These are phyloP conservation scores for Pestalotiopsis sp. DNA, from an alignment of 2,329 filamentous ascomycete species.

Conservation along the genomic window DNA sequence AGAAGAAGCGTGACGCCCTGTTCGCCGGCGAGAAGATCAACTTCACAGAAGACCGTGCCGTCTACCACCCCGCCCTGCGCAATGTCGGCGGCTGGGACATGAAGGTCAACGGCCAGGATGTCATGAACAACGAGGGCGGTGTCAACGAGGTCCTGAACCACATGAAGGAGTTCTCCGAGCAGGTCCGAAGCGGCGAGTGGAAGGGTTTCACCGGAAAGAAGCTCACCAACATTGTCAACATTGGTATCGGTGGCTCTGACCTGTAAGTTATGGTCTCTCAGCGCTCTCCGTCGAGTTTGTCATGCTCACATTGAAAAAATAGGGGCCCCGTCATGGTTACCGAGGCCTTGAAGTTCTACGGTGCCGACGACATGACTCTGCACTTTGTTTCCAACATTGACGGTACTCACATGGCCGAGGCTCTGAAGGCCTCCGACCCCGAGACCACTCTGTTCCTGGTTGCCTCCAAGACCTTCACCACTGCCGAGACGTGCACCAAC, in stretches of 20 bases:
- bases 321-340: conserved; percentile 99
- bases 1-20: conserved; percentile 95
- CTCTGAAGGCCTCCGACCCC: conserved; percentile 83
- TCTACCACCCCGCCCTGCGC: conserved; percentile 92
- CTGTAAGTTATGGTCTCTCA: conserved; percentile 67
- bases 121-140: conserved; percentile 85
- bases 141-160: conserved; percentile 91
- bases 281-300: no score
- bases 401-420: conserved; percentile 95
- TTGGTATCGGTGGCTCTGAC: conserved; percentile 97
- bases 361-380: conserved; percentile 79
- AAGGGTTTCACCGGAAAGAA: conserved; percentile 97
- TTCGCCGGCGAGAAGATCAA: conserved; percentile 98
- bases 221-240: conserved; percentile 94
- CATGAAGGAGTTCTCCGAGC: conserved; percentile 98
- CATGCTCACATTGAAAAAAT: not conserved
- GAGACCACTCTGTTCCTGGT: conserved; percentile 99
- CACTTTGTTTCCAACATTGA: conserved; percentile 99
- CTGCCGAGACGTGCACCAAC: conserved; percentile 95
- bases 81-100: conserved; percentile 83
- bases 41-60: conserved; percentile 95
- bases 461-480: conserved; percentile 99
- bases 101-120: conserved; percentile 87
- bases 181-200: conserved; percentile 93
- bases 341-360: conserved; percentile 94